These are phyloP conservation scores for Macaranga tanarius DNA, from an alignment of 441 rosid species.

Conservation along the genomic window DNA sequence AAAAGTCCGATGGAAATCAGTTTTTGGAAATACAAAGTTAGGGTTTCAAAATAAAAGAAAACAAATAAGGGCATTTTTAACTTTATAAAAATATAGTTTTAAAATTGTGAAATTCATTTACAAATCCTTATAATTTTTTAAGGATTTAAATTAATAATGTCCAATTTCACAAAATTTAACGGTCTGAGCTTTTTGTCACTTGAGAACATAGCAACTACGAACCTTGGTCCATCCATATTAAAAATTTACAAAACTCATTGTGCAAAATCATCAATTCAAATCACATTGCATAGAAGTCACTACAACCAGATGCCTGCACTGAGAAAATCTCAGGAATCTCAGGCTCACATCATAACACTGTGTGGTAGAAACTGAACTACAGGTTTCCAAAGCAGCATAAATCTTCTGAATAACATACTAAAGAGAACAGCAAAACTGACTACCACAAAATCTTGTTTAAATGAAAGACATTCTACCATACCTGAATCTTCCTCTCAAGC, in stretches of 20 bases:
- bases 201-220: conserved; percentile 68
- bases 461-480: conserved; percentile 23
- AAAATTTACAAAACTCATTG: conserved; percentile 44
- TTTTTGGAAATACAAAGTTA: too few relatives aligned
- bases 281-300: background rate
- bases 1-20: too few relatives aligned
- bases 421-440: background rate
- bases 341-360: background rate
- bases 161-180: too few relatives aligned
- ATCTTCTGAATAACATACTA: background rate
- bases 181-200: conserved; percentile 69
- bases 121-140: too few relatives aligned
- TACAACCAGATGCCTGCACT: background rate
- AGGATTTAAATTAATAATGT: too few relatives aligned
- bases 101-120: too few relatives aligned
- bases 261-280: conserved; percentile 14
- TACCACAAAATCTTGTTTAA: background rate
- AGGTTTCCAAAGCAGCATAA: background rate
- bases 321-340: background rate
- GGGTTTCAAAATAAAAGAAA: too few relatives aligned
- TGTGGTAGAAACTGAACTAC: background rate
- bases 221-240: conserved; percentile 95
- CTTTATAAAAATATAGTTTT: too few relatives aligned
- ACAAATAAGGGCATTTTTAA: too few relatives aligned
- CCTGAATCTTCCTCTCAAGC: conserved; percentile 75